phyloP scores from a whole-genome alignment of 306 rosid genomes.

The Ammopiptanthus mongolicus region DNA sequence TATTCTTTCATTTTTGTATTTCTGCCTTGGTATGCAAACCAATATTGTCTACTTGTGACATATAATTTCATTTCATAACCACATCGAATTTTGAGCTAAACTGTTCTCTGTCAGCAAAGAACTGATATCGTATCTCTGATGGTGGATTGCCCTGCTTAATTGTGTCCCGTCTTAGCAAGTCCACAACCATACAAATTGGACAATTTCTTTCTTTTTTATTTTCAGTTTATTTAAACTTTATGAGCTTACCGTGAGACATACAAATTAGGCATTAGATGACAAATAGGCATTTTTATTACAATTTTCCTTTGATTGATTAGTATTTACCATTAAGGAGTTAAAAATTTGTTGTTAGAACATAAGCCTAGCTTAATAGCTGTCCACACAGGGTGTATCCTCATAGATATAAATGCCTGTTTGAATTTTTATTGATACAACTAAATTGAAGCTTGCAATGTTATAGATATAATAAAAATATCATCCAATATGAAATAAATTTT shows the following conservation, averaged over 20 bases:
- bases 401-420: too few relatives aligned
- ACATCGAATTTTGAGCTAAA: neutral
- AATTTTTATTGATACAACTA: too few relatives aligned
- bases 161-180: neutral
- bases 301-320: neutral
- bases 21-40: neutral
- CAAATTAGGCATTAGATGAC: neutral
- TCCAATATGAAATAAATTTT: too few relatives aligned
- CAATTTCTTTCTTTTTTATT: too few relatives aligned
- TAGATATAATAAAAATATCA: too few relatives aligned
- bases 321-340: neutral
- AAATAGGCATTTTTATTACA: neutral
- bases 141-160: conserved; percentile 7
- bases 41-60: neutral
- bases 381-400: neutral
- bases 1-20: neutral
- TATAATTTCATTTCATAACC: neutral
- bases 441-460: too few relatives aligned
- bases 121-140: conserved; percentile 1
- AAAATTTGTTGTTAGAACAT: neutral
- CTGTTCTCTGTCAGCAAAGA: conserved; percentile 10
- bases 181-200: neutral
- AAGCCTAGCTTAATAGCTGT: neutral
- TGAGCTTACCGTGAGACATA: neutral
- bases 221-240: neutral